Conservation (phyloP, 1,139 yeast species). For the Diutina sp. region DNA sequence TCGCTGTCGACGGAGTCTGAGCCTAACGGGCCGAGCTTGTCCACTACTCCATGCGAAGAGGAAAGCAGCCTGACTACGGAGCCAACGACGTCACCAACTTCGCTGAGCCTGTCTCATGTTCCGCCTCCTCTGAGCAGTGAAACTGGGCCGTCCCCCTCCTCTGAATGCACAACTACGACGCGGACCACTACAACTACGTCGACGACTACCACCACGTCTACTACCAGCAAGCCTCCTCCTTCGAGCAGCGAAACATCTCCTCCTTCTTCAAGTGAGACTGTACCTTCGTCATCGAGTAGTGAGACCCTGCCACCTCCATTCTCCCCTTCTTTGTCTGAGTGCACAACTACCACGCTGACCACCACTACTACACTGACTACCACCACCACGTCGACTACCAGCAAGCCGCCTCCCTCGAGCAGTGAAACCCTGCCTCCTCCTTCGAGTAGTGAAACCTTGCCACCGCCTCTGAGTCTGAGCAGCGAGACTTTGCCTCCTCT, state of each 20-base stretch:
- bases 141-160: neutral
- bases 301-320: neutral
- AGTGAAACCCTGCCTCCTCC: neutral
- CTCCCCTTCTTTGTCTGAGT: neutral
- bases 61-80: neutral
- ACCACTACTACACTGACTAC: neutral
- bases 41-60: neutral
- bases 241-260: neutral
- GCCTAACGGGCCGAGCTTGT: neutral
- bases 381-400: neutral
- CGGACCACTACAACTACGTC: neutral
- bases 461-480: neutral
- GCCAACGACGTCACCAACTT: neutral
- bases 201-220: neutral
- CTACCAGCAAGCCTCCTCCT: neutral
- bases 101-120: neutral
- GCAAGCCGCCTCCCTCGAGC: neutral
- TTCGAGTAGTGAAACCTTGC: neutral
- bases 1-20: neutral
- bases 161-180: neutral
- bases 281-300: neutral
- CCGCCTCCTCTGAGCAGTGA: neutral
- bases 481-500: neutral
- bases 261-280: neutral
- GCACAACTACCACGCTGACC: neutral